Percentiles rank a stretch among this genome's conserved stretches.
Evolutionary conservation across 495 filamentous ascomycete genomes (phyloP).

Genomic region (Aspergillus coremiiformis): DNA sequence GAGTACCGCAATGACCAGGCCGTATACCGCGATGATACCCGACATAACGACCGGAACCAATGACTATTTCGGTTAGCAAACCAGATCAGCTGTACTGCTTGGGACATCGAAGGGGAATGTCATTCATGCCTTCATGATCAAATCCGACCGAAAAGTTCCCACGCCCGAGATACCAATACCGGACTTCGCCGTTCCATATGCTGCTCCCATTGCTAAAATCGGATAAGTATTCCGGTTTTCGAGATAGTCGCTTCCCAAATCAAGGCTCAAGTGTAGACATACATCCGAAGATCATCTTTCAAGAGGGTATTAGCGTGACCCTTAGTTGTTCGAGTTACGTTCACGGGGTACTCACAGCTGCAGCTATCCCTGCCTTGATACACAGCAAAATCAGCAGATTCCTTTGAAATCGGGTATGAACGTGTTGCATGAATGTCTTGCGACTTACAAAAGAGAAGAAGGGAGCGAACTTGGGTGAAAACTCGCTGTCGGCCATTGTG

Average conservation of each 20-base stretch:
- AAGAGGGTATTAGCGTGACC: conserved; percentile 19
- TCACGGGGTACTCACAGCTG: conserved; percentile 67
- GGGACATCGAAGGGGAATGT: not conserved
- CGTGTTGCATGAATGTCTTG: conserved; percentile 10
- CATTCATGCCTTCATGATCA: conserved; percentile 90
- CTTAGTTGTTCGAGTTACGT: not conserved
- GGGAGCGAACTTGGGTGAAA: conserved; percentile 84
- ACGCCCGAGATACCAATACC: conserved; percentile 95
- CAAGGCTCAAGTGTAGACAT: conserved; percentile 32
- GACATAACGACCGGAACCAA: conserved; percentile 98
- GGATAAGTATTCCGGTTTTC: conserved; percentile 20
- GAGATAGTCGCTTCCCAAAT: conserved; percentile 4
- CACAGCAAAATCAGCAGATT: not conserved
- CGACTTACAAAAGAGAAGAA: conserved; percentile 91
- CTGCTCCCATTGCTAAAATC: conserved; percentile 70
- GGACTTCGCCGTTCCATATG: conserved; percentile 95
- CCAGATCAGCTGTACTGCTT: conserved; percentile 6
- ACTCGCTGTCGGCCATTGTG: conserved; percentile 61
- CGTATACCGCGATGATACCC: conserved; percentile 97
- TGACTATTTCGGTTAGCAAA: conserved; percentile 47
- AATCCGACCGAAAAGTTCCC: conserved; percentile 81
- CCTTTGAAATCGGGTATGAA: conserved; percentile 4
- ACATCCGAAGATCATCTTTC: conserved; percentile 84
- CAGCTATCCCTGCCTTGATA: conserved; percentile 71
- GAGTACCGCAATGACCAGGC: conserved; percentile 90